Base-by-base conservation (phyloP, 2,329 filamentous ascomycete species). In the Fusarium sp. region DNA sequence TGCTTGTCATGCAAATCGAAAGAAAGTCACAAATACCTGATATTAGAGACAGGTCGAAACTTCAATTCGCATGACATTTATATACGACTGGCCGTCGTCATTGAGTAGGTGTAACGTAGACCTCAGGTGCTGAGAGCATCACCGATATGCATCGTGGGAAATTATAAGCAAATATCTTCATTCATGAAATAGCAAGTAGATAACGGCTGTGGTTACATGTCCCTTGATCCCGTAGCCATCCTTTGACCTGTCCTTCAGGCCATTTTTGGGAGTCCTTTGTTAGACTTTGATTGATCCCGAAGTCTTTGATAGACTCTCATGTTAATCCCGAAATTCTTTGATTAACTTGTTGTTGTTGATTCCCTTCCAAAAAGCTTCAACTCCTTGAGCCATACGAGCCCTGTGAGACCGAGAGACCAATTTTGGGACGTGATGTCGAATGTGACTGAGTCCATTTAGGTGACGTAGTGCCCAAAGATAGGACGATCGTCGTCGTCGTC, bases 131-230 rank as follows among this genome's bases (percentile, higher is more conserved):
- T 19, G 7, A 37, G n/a, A 19, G n/a, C 11, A 37, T 46, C 17
- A 33, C 25, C 43, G 2, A 14, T 53, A 6, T 2, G 19, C 30
- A 20, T 9, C 13, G 8, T 33, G 14, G 14, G 30, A 46, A 3
- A 17, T 33, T 32, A 20, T 23, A 32, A 39, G 32, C 30, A 11
- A 57, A 22, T 23, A 8, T 19, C 44, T 30, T 33, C 23, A 47
- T 58, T 58, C 35, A 32, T 50, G 20, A 39, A 39, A 45, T 27
- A 43, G 23, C 32, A 44, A 64, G 13, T 32, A 20, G 6, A 41
- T 64, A 14, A 7, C 45, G 22, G 17, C 22, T 23, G 14, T 14
- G 19, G 4, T 48, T n/a, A 35, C 39, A 39, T 35, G 9, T 44
- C 22, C 5, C 40, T 40, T 22, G 13, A 47, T 23, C 5, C 44